Base-by-base conservation (phyloP, 768 basidiomycete species). In the Boletus sensibilis region DNA sequence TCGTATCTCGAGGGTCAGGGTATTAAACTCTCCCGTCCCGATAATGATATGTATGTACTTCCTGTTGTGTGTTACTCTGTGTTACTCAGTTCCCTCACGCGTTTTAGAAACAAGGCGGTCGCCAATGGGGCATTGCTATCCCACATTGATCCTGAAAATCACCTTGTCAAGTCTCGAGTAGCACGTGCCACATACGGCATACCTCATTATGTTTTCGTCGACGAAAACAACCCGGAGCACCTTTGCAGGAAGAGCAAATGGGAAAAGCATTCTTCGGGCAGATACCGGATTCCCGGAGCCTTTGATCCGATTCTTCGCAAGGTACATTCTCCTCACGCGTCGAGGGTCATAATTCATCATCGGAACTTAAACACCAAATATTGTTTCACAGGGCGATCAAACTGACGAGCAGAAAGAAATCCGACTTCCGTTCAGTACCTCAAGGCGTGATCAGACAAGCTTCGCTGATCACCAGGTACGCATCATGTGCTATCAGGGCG, bases 31-130 rank as follows among this genome's bases (percentile, higher is more conserved):
- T 59, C 31, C 34, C 53, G 61, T 21, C 53, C 56, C 0, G 57
- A 52, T 21, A 48, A 59, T 20, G 42, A 63, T 29, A 42, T 56
- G 62, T 59, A 25, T 14, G 57, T 27, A 3, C 13, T 13, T 49
- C n/a, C n/a, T n/a, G n/a, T n/a, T n/a, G n/a, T n/a, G n/a, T n/a
- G n/a, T n/a, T n/a, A n/a, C n/a, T n/a, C n/a, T n/a, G n/a, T 41
- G 20, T 20, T 6, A 41, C 20, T 14, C 40, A 6, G 23, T 23
- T 23, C 8, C 12, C 8, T 42, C 14, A 58, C 12, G 0, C 18
- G 2, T 18, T 23, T 25, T 25, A 63, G 62, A 43, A 55, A 56
- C 34, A 53, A 56, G 35, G 43, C 58, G 3, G 60, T 61, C n/a
- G 39, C 59, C 7, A 50, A 55, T 11, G 60, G 58, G 8, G 60